Evolutionary conservation across 2,329 filamentous ascomycete genomes (phyloP).

Genomic region (Cercospora beticola): DNA sequence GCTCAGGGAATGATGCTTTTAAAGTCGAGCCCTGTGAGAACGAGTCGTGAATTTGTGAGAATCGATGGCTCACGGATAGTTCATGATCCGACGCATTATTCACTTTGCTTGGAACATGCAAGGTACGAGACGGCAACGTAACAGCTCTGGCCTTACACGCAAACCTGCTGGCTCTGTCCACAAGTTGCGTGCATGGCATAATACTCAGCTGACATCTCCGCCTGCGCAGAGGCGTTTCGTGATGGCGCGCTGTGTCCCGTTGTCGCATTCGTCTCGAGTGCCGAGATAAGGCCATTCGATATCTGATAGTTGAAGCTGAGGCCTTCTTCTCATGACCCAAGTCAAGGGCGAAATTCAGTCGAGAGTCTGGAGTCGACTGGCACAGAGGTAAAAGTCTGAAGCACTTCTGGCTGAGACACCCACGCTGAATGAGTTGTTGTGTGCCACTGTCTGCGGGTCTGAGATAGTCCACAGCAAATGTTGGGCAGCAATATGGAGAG

Average conservation of each 20-base stretch:
- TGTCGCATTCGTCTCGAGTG: constrained; percentile 7
- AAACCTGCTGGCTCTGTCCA: not conserved
- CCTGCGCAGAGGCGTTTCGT: constrained; percentile 6
- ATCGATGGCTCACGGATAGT: not conserved
- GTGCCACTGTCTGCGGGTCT: not conserved
- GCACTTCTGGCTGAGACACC: not conserved
- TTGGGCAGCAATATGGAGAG: not conserved
- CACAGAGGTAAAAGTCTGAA: not conserved
- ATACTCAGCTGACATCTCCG: constrained; percentile 1
- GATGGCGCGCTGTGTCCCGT: not conserved
- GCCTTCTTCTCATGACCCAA: not conserved
- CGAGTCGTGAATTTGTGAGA: not conserved
- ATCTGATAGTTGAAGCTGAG: not conserved
- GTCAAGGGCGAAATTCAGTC: not conserved
- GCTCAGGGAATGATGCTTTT: not conserved
- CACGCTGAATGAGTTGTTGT: not conserved
- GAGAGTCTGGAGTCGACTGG: not conserved
- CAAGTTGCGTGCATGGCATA: not conserved
- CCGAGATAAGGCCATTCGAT: constrained; percentile 5
- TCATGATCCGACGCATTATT: not conserved
- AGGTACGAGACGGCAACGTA: not conserved
- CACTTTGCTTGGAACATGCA: not conserved
- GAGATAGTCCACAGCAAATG: not conserved
- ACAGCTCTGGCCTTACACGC: not conserved
- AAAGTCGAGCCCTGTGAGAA: not conserved